A percentile compares a stretch with the other conserved stretches of the same genome.
phyloP scores from a whole-genome alignment of 75 land plant genomes.

The Chamaecyparis obtusa region DNA sequence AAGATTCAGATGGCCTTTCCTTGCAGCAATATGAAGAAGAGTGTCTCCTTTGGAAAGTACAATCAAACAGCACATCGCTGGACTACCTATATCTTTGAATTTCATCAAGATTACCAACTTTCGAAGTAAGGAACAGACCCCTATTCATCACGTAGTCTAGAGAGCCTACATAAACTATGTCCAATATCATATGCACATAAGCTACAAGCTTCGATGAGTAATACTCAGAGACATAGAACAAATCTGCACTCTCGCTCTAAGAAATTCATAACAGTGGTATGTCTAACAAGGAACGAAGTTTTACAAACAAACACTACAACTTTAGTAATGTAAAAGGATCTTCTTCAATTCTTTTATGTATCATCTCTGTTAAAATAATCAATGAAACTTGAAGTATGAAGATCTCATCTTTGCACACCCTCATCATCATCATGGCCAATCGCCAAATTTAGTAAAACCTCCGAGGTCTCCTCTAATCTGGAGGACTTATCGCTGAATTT shows the following conservation, averaged over 20 bases:
- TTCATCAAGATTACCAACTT: no score
- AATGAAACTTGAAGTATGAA: not conserved
- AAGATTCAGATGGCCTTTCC: no score
- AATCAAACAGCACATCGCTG: no score
- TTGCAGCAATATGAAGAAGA: no score
- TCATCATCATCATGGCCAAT: slow-evolving; percentile 8
- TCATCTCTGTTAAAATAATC: not conserved
- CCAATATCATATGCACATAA: no score
- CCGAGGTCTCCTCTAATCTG: slow-evolving; percentile 5
- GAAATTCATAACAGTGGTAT: slow-evolving; percentile 36
- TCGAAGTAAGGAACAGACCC: no score
- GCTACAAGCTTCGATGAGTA: no score
- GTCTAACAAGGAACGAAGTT: slow-evolving; percentile 42
- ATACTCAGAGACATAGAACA: no score
- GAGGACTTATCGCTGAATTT: slow-evolving; percentile 5
- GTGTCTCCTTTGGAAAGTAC: no score
- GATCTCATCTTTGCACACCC: not conserved
- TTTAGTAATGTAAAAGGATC: slow-evolving; percentile 42
- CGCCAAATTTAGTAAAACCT: slow-evolving; percentile 9
- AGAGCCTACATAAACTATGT: no score
- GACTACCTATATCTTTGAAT: no score
- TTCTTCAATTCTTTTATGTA: slow-evolving; percentile 32
- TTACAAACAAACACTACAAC: slow-evolving; percentile 40
- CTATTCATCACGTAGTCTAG: no score
- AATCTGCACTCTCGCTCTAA: slow-evolving; percentile 33